A percentile compares a stretch with the other conserved stretches of the same genome.
phyloP scores from a whole-genome alignment of 2,329 filamentous ascomycete species.

The Atkinsonella texensis region DNA sequence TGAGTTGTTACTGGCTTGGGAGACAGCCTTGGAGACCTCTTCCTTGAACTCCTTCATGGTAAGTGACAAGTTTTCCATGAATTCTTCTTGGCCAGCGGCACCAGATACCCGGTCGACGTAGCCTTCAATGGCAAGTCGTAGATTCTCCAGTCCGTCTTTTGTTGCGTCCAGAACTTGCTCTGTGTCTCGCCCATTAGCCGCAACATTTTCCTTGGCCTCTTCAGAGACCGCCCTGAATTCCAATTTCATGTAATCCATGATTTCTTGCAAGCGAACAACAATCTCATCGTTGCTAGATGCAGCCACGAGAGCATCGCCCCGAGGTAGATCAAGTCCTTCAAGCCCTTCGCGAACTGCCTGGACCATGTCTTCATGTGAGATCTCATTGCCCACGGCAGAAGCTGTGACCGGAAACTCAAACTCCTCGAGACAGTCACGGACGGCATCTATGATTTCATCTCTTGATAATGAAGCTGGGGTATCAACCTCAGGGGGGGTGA shows the following conservation, averaged over 20 bases:
- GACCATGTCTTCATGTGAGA: constrained; percentile 50
- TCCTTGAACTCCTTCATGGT: constrained; percentile 56
- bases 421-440: constrained; percentile 77
- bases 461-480: constrained; percentile 58
- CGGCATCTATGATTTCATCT: constrained; percentile 73
- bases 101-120: constrained; percentile 67
- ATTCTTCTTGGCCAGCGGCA: constrained; percentile 61
- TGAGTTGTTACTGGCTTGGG: constrained; percentile 32
- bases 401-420: constrained; percentile 62
- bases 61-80: constrained; percentile 54
- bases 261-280: constrained; percentile 47
- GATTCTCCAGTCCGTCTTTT: constrained; percentile 72
- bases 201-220: constrained; percentile 64
- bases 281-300: constrained; percentile 37
- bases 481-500: constrained; percentile 61
- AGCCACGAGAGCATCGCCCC: constrained; percentile 28
- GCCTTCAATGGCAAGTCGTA: constrained; percentile 67
- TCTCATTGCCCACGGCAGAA: constrained; percentile 37
- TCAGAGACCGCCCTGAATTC: constrained; percentile 50
- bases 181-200: constrained; percentile 67
- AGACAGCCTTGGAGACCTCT: constrained; percentile 53
- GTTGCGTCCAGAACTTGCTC: constrained; percentile 83
- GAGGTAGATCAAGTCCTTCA: constrained; percentile 34
- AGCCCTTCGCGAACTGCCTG: constrained; percentile 52
- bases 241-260: constrained; percentile 46